Evolutionary conservation across 2,329 filamentous ascomycete genomes (phyloP).

Genomic region (Leptographium flavum): DNA sequence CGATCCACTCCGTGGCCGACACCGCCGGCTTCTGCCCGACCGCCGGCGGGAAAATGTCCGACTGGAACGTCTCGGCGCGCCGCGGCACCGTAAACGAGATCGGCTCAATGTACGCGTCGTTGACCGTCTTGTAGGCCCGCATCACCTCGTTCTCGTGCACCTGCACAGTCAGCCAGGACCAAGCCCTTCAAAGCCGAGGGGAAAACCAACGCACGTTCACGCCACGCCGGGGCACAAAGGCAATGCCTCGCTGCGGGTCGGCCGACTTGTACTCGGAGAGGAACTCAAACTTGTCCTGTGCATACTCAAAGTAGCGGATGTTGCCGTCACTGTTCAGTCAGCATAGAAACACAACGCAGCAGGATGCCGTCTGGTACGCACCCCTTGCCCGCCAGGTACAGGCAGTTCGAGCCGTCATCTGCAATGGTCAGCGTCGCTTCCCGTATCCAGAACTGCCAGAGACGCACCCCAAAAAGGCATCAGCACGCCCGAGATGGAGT

Average conservation of each 20-base stretch:
- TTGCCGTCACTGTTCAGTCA: constrained; percentile 63
- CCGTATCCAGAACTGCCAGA: too few relatives aligned
- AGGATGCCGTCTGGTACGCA: constrained; percentile 26
- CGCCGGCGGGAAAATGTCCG: constrained; percentile 89
- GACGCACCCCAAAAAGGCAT: constrained; percentile 99
- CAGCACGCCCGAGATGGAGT: constrained; percentile 93
- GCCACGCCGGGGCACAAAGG: constrained; percentile 86
- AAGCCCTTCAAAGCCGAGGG: too few relatives aligned
- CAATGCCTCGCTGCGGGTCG: constrained; percentile 87
- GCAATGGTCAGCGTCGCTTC: constrained; percentile 14
- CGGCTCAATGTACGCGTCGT: constrained; percentile 86
- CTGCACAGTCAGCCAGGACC: constrained; percentile 21
- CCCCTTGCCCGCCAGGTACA: constrained; percentile 97
- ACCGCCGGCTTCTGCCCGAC: constrained; percentile 68
- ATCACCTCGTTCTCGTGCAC: constrained; percentile 94
- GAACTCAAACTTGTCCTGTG: constrained; percentile 97
- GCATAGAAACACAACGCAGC: not conserved
- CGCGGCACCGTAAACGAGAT: constrained; percentile 95
- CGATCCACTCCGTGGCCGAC: constrained; percentile 69
- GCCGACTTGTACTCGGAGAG: constrained; percentile 94
- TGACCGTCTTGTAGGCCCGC: constrained; percentile 93
- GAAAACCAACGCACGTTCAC: constrained; percentile 61
- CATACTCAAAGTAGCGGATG: constrained; percentile 96
- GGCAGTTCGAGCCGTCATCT: constrained; percentile 84
- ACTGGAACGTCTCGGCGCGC: constrained; percentile 87